Evolutionary conservation across 2,329 filamentous ascomycete species (phyloP), one percentile per base, ranked within the genome.

Genomic region (Mycosphaerella arachidis): DNA sequence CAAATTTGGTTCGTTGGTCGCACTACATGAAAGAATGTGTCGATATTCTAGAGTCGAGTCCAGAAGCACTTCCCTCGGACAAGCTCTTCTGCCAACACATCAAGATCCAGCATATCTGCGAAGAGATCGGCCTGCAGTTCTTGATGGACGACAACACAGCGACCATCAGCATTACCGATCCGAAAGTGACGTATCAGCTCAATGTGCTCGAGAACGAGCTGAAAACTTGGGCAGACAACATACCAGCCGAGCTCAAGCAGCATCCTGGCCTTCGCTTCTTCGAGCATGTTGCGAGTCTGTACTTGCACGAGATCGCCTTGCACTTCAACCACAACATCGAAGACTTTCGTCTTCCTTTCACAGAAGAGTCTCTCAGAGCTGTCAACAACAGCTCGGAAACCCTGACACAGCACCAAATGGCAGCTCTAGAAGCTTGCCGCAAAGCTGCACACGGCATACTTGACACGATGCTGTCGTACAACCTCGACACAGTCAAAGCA

Each of bases 21-120:
- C 79, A 84, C 31, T 86, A 86, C 69, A 85, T 86, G 78, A 82
- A 85, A 51, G 84, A 87, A 66, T 85, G 82, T 65, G 71, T 87
- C 35, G 79, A 83, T 9, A 79, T 84, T 9, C 74, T 87, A 6
- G 79, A 82, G 63, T 81, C 73, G 1, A 83, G 84, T 3, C 76
- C 81, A 0, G 82, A 86, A 51, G 81, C 83, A 3, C 70, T 82
- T n/a, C 79, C 82, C 0, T 82, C 82, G 0, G 84, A 87, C 67
- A 79, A 76, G 58, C 70, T 79, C 13, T 75, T 87, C 31, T 78
- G 81, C 58, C 81, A 85, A 64, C 83, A 85, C 72, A 78, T 84
- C 53, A 84, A 81, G 63, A 76, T 86, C 58, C 82, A 81, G 18
- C 81, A 81, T 58, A 82, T 85, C 63, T 81, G 80, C 37, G 83